A percentile compares a stretch with the other conserved stretches of the same genome.
phyloP scores from a whole-genome alignment of 1,139 yeast species.

The Eremothecium coryli region DNA sequence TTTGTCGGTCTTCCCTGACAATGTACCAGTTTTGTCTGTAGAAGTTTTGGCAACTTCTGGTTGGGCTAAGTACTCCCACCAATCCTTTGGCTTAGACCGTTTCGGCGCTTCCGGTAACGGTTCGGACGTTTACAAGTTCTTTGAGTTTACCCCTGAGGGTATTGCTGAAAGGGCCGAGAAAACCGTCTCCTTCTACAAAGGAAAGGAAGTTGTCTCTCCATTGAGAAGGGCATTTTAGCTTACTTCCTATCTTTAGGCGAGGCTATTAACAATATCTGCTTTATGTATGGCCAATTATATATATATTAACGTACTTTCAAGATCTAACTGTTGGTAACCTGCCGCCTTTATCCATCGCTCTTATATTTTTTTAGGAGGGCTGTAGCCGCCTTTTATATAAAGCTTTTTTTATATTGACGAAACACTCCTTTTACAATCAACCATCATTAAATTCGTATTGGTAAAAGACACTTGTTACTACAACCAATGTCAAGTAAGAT shows the following conservation, averaged over 20 bases:
- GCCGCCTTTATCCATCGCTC: too few species aligned
- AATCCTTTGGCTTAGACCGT: slow-evolving; percentile 90
- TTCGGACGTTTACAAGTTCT: slow-evolving; percentile 68
- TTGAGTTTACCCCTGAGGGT: slow-evolving; percentile 91
- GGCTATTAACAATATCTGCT: too few species aligned
- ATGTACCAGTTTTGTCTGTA: slow-evolving; percentile 85
- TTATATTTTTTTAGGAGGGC: too few species aligned
- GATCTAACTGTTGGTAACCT: too few species aligned
- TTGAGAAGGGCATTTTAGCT: slow-evolving; percentile 73
- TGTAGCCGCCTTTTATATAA: too few species aligned
- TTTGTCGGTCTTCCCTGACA: slow-evolving; percentile 86
- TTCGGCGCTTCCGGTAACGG: slow-evolving; percentile 98
- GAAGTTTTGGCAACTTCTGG: slow-evolving; percentile 91
- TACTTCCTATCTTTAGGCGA: too few species aligned
- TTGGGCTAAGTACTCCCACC: slow-evolving; percentile 95
- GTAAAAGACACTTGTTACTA: background rate
- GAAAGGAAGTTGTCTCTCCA: slow-evolving; percentile 63
- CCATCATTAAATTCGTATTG: background rate
- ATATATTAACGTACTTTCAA: too few species aligned
- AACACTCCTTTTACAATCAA: slow-evolving; percentile 1
- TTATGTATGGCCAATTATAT: too few species aligned
- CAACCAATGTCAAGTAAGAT: slow-evolving; percentile 28
- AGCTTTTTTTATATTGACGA: too few species aligned
- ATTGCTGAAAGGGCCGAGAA: slow-evolving; percentile 78
- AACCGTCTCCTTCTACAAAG: slow-evolving; percentile 79